Evolutionary conservation across 164 flowering plant species (phyloP).

Genomic region (Taxillus chinensis): DNA sequence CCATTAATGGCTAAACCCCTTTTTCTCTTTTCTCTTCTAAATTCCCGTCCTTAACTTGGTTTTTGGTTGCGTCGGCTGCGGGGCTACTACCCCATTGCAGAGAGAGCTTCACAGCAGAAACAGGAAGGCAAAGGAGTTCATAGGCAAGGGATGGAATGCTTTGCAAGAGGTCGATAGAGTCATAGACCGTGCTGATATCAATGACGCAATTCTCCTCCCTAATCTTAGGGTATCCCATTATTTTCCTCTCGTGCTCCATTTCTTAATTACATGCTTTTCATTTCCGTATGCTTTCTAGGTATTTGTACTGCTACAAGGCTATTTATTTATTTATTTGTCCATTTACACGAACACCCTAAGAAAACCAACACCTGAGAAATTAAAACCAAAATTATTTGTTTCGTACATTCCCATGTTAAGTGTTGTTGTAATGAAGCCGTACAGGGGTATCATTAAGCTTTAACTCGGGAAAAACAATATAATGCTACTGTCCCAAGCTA

Average conservation of each 20-base stretch:
- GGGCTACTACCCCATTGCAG: constrained; percentile 15
- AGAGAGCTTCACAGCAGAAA: constrained; percentile 81
- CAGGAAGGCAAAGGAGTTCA: constrained; percentile 69
- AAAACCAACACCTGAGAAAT: too few relatives aligned
- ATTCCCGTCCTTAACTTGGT: neutral
- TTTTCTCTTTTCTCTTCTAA: neutral
- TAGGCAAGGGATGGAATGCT: constrained; percentile 87
- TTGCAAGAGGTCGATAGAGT: constrained; percentile 89
- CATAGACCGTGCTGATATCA: constrained; percentile 60
- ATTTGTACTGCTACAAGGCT: too few relatives aligned
- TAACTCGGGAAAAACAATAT: too few relatives aligned
- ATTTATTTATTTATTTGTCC: too few relatives aligned
- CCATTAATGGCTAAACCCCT: neutral
- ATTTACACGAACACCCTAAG: too few relatives aligned
- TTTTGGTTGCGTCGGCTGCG: neutral
- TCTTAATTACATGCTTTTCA: neutral
- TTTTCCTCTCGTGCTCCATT: neutral
- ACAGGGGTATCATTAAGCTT: too few relatives aligned
- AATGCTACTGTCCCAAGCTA: too few relatives aligned
- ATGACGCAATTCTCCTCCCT: constrained; percentile 80
- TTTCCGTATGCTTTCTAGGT: neutral
- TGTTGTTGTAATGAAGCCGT: too few relatives aligned
- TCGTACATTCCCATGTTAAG: too few relatives aligned
- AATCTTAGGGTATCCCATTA: constrained; percentile 32
- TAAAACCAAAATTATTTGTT: too few relatives aligned